Evolutionary conservation across 2,329 filamentous ascomycete species (phyloP).

Genomic region (Pezicula rhizophila): DNA sequence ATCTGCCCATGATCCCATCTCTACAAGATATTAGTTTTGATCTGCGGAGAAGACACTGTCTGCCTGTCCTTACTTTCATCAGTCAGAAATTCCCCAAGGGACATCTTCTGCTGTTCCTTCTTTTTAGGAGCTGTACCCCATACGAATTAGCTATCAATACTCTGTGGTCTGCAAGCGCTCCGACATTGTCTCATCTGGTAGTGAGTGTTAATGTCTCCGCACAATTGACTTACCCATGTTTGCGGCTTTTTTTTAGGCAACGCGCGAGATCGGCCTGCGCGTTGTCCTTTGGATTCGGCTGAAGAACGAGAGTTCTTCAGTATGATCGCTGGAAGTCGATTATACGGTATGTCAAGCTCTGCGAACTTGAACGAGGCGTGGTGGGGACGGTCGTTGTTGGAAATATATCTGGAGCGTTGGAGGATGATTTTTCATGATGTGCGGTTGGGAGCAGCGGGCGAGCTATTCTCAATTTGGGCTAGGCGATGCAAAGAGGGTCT

Average conservation of each 20-base stretch:
- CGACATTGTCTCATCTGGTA: not conserved
- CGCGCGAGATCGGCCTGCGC: slow-evolving; percentile 35
- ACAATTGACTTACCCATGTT: slow-evolving; percentile 50
- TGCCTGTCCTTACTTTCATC: slow-evolving; percentile 68
- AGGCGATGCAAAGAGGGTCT: not conserved
- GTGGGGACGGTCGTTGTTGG: not conserved
- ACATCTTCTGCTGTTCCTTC: slow-evolving; percentile 90
- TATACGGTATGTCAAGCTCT: slow-evolving; percentile 10
- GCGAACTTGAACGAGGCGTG: slow-evolving; percentile 14
- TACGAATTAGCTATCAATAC: slow-evolving; percentile 35
- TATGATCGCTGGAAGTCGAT: slow-evolving; percentile 2
- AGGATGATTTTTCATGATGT: slow-evolving; percentile 5
- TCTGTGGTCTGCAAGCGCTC: not conserved
- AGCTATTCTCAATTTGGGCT: slow-evolving; percentile 9
- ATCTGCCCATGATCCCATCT: slow-evolving; percentile 92
- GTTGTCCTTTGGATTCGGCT: slow-evolving; percentile 16
- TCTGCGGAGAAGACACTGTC: slow-evolving; percentile 33
- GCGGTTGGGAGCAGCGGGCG: slow-evolving; percentile 6
- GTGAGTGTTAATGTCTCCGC: slow-evolving; percentile 9
- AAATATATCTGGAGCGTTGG: slow-evolving; percentile 5
- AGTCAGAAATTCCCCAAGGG: slow-evolving; percentile 89
- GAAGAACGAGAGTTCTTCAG: slow-evolving; percentile 20
- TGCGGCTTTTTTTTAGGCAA: slow-evolving; percentile 42
- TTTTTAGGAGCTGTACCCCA: slow-evolving; percentile 70
- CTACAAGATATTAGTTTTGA: slow-evolving; percentile 38